phyloP scores from a whole-genome alignment of 192 early-diverging fungal genomes.

The Gigaspora rosea region DNA sequence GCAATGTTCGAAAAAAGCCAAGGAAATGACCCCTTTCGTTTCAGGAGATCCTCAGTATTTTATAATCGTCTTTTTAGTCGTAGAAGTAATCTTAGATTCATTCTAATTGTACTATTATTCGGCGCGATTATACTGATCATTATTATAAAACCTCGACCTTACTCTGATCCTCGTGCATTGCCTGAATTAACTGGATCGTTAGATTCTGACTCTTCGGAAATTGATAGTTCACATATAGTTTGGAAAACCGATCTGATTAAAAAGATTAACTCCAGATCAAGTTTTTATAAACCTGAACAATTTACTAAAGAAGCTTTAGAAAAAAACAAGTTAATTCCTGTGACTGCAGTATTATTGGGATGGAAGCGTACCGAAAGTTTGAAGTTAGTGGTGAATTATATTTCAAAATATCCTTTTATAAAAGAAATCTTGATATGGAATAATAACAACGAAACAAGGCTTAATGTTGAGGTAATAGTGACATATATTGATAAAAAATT shows the following conservation, averaged over 20 bases:
- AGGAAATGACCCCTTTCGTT: neutral
- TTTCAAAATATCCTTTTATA: slow-evolving; percentile 56
- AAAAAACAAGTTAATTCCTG: slow-evolving; percentile 39
- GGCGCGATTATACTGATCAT: neutral
- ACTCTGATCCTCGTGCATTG: neutral
- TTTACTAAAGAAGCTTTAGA: slow-evolving; percentile 40
- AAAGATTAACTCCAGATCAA: neutral
- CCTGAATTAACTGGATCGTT: neutral
- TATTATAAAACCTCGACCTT: slow-evolving; percentile 1
- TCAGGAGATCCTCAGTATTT: neutral
- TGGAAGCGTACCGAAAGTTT: slow-evolving; percentile 47
- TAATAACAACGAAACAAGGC: slow-evolving; percentile 40
- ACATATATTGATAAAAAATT: neutral
- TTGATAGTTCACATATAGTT: neutral
- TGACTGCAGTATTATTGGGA: slow-evolving; percentile 56
- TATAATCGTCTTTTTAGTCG: neutral
- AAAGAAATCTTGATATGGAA: slow-evolving; percentile 59
- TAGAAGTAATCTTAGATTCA: neutral
- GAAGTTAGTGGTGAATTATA: slow-evolving; percentile 44
- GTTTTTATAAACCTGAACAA: slow-evolving; percentile 32
- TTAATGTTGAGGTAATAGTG: slow-evolving; percentile 22
- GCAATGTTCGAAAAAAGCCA: neutral
- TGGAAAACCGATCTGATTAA: slow-evolving; percentile 2
- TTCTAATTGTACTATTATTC: neutral
- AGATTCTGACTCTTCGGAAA: neutral